Conservation (phyloP, 2,329 filamentous ascomycete genomes). For the Talaromyces verruculosus region DNA sequence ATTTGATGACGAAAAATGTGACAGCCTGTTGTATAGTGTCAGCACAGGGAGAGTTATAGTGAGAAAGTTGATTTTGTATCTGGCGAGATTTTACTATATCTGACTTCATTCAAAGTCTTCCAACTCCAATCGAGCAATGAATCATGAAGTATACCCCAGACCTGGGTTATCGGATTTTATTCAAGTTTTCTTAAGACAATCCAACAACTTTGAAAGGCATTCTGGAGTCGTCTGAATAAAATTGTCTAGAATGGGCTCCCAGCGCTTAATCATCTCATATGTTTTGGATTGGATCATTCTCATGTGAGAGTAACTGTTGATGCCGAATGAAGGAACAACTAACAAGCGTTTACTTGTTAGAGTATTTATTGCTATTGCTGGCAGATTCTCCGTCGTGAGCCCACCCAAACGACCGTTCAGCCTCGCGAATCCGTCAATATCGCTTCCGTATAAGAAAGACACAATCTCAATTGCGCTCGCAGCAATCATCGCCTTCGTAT, state of each 20-base stretch:
- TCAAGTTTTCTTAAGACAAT: not conserved
- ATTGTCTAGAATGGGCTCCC: not conserved
- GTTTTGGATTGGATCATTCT: conserved; percentile 3
- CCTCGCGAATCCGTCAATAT: conserved; percentile 3
- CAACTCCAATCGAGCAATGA: not conserved
- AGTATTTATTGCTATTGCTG: conserved; percentile 5
- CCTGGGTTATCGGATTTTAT: not conserved
- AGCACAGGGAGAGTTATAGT: not conserved
- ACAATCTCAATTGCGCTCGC: conserved; percentile 67
- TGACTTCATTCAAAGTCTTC: not conserved
- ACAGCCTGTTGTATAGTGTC: not conserved
- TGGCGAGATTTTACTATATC: not conserved
- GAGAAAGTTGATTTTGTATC: not conserved
- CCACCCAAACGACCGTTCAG: conserved; percentile 2
- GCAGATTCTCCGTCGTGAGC: not conserved
- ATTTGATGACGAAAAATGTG: not conserved
- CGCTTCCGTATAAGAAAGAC: conserved; percentile 51
- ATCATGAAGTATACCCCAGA: not conserved
- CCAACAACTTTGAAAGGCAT: not conserved
- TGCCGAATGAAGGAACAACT: not conserved
- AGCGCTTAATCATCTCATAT: conserved; percentile 5
- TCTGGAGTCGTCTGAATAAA: not conserved
- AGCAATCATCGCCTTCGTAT: conserved; percentile 66
- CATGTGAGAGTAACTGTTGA: not conserved
- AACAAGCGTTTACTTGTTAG: not conserved